These are phyloP conservation scores for Sarcodon sp. DNA, from an alignment of 768 basidiomycete genomes.

Conservation along the genomic window DNA sequence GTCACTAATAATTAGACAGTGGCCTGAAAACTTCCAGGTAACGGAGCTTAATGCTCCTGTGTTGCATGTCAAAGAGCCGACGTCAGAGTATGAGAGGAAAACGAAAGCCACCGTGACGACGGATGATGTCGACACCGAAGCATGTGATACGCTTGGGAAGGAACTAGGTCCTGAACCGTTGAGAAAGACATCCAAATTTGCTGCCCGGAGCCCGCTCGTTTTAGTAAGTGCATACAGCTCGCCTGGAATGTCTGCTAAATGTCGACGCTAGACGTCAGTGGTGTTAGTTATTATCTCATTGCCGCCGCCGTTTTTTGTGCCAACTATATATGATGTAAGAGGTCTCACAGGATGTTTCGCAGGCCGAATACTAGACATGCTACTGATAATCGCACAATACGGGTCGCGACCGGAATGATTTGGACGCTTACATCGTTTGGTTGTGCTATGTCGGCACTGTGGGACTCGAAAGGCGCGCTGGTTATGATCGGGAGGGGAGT, in stretches of 20 bases:
- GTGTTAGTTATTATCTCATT: constrained; percentile 70
- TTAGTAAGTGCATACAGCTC: constrained; percentile 30
- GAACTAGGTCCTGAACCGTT: constrained; percentile 57
- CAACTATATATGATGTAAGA: constrained; percentile 48
- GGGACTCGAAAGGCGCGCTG: constrained; percentile 66
- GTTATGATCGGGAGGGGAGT: constrained; percentile 44
- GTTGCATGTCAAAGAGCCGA: constrained; percentile 8
- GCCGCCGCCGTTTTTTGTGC: constrained; percentile 79
- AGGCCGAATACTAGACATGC: not conserved
- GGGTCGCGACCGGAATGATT: constrained; percentile 72
- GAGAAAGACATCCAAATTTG: constrained; percentile 69
- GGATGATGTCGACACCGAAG: constrained; percentile 10
- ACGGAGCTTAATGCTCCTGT: constrained; percentile 56
- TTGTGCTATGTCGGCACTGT: constrained; percentile 82
- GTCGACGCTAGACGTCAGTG: constrained; percentile 32
- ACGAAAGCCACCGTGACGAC: not conserved
- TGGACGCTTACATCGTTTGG: constrained; percentile 78
- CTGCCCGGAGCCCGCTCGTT: constrained; percentile 56
- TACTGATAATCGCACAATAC: constrained; percentile 28
- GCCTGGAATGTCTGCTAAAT: not conserved
- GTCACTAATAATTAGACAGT: constrained; percentile 21
- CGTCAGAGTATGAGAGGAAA: constrained; percentile 26
- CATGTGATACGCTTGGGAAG: constrained; percentile 26
- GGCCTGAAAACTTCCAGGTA: constrained; percentile 65
- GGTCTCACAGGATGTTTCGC: constrained; percentile 26